phyloP scores from a whole-genome alignment of 2,329 filamentous ascomycete species.

The Aspergillus arachidicola region DNA sequence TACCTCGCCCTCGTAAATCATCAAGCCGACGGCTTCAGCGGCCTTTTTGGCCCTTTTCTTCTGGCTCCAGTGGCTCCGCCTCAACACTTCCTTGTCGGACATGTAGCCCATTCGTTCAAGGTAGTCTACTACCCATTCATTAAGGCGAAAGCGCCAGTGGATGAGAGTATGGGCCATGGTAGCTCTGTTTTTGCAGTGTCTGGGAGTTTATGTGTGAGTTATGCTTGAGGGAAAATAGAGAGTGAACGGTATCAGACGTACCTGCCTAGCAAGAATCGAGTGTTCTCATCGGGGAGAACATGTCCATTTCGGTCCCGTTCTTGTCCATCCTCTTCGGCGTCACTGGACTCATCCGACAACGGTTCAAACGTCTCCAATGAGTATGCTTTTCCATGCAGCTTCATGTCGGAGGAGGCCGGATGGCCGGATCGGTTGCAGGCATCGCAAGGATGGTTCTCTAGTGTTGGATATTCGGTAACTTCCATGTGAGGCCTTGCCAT shows the following conservation, averaged over 20 bases:
- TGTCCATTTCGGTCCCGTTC: constrained; percentile 50
- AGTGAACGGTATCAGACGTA: constrained; percentile 24
- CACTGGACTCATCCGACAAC: constrained; percentile 53
- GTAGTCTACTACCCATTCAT: constrained; percentile 68
- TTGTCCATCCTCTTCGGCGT: constrained; percentile 36
- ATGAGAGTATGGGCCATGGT: constrained; percentile 70
- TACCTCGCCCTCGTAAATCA: constrained; percentile 63
- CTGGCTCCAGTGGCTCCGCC: constrained; percentile 63
- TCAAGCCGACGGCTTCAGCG: constrained; percentile 64
- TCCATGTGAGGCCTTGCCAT: constrained; percentile 66
- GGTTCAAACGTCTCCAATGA: constrained; percentile 66
- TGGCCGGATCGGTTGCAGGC: constrained; percentile 72
- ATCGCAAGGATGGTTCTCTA: constrained; percentile 59
- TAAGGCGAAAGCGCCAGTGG: constrained; percentile 77
- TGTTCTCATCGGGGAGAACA: constrained; percentile 47
- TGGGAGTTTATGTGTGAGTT: constrained; percentile 16
- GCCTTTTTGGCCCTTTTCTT: constrained; percentile 63
- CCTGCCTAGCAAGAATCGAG: constrained; percentile 57
- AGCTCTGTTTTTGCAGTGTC: constrained; percentile 65
- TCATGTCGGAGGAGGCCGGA: constrained; percentile 65
- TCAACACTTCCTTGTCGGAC: constrained; percentile 58
- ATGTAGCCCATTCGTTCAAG: constrained; percentile 63
- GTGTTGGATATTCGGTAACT: constrained; percentile 48
- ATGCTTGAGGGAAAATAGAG: not conserved
- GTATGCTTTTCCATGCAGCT: constrained; percentile 69